A percentile compares a stretch with the other conserved stretches of the same genome.
These are phyloP conservation scores for Naegleria lovaniensis DNA, from an alignment of 208 protist species.

Conservation along the genomic window DNA sequence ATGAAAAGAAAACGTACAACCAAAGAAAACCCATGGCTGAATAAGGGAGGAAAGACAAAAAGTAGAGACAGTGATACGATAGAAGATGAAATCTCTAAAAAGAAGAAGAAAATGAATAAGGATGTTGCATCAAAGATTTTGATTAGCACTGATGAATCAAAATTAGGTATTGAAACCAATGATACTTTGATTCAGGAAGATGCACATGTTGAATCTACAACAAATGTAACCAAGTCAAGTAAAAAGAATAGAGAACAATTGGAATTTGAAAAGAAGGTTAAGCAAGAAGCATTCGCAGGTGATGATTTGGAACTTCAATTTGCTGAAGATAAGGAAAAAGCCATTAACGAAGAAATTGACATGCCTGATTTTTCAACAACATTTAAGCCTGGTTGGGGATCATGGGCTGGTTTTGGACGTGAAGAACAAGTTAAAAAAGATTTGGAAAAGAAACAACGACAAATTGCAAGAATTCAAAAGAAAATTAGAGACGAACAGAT, in stretches of 20 bases:
- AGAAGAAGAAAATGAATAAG: not conserved
- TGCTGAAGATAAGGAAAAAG: not conserved
- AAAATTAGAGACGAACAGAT: not conserved
- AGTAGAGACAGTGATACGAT: not conserved
- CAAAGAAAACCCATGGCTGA: not conserved
- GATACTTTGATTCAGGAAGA: not conserved
- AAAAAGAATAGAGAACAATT: not conserved
- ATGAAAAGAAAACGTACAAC: not conserved
- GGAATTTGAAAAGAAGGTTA: not conserved
- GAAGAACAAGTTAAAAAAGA: not conserved
- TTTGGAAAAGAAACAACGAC: not conserved
- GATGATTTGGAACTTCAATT: slow-evolving; percentile 15
- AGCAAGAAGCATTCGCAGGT: slow-evolving; percentile 1
- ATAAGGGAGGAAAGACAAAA: not conserved
- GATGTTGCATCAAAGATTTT: not conserved
- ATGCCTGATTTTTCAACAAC: not conserved
- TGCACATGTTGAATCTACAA: not conserved
- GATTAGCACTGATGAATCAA: not conserved
- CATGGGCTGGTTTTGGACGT: not conserved
- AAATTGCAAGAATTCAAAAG: not conserved
- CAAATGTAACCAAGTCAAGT: no score
- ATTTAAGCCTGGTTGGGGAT: not conserved
- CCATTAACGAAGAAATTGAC: slow-evolving; percentile 2
- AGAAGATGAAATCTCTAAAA: not conserved
- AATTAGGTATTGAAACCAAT: not conserved